These are phyloP conservation scores for Cryptomeria japonica DNA, from an alignment of 75 land plant genomes.

Conservation along the genomic window DNA sequence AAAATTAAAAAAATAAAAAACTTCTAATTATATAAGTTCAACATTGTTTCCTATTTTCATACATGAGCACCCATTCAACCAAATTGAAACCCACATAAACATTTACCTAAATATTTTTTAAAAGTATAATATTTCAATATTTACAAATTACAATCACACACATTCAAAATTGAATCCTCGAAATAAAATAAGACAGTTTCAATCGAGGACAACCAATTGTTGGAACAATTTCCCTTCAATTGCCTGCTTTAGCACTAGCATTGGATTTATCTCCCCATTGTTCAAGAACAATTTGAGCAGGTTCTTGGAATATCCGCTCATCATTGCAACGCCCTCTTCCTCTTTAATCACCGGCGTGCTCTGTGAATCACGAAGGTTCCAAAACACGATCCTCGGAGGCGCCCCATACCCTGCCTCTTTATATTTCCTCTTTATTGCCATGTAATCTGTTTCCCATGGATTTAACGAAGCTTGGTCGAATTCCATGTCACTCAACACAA, in stretches of 20 bases:
- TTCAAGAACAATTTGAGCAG: constrained; percentile 57
- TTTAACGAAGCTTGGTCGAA: constrained; percentile 46
- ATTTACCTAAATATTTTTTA: too few relatives aligned
- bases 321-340: constrained; percentile 67
- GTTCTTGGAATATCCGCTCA: constrained; percentile 79
- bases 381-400: constrained; percentile 71
- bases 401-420: constrained; percentile 42
- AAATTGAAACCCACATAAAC: too few relatives aligned
- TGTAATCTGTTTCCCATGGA: constrained; percentile 66
- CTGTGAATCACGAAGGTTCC: constrained; percentile 59
- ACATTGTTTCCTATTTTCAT: too few relatives aligned
- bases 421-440: constrained; percentile 51
- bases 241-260: neutral
- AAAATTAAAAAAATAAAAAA: too few relatives aligned
- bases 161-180: too few relatives aligned
- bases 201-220: neutral
- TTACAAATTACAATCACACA: too few relatives aligned
- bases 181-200: too few relatives aligned
- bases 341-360: constrained; percentile 61
- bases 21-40: too few relatives aligned
- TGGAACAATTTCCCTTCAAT: neutral
- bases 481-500: constrained; percentile 84
- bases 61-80: too few relatives aligned
- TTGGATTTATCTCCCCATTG: constrained; percentile 24
- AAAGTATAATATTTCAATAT: too few relatives aligned